phyloP scores from a whole-genome alignment of 2,329 filamentous ascomycete genomes.

The Macrophomina tecta region DNA sequence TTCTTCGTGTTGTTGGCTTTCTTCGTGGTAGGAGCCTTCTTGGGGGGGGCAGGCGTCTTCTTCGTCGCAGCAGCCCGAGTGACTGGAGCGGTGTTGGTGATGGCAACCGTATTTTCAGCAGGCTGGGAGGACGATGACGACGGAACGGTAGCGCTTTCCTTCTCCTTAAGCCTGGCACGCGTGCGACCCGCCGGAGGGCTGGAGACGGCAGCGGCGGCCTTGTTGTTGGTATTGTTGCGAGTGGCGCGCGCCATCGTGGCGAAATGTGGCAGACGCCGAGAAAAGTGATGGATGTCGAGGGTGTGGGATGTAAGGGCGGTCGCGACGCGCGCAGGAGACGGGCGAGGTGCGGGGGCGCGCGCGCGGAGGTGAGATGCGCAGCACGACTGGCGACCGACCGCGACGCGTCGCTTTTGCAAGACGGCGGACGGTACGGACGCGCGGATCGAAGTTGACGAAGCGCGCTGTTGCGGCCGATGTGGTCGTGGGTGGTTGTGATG shows the following conservation, averaged over 20 bases:
- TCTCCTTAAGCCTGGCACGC: constrained; percentile 21
- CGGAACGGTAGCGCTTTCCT: neutral
- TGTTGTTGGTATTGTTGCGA: neutral
- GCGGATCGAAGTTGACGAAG: neutral
- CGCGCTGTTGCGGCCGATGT: constrained; percentile 10
- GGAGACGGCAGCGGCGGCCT: neutral
- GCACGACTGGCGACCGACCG: constrained; percentile 12
- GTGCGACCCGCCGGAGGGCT: constrained; percentile 18
- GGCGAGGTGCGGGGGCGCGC: constrained; percentile 12
- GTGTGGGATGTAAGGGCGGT: constrained; percentile 7
- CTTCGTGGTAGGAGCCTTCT: neutral
- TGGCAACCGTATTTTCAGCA: neutral
- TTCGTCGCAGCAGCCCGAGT: neutral
- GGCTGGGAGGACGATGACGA: neutral
- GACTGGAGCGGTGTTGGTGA: neutral
- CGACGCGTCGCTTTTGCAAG: constrained; percentile 14
- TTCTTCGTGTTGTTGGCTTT: neutral
- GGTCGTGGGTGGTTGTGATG: neutral
- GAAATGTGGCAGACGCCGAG: neutral
- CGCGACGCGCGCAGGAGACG: constrained; percentile 18
- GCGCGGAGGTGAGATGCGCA: neutral
- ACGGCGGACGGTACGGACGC: constrained; percentile 14
- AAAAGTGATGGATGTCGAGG: neutral
- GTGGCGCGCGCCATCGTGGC: constrained; percentile 20
- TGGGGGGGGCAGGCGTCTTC: neutral